Conservation (phyloP, 305 asterid species). For the Fraxinus floribunda region DNA sequence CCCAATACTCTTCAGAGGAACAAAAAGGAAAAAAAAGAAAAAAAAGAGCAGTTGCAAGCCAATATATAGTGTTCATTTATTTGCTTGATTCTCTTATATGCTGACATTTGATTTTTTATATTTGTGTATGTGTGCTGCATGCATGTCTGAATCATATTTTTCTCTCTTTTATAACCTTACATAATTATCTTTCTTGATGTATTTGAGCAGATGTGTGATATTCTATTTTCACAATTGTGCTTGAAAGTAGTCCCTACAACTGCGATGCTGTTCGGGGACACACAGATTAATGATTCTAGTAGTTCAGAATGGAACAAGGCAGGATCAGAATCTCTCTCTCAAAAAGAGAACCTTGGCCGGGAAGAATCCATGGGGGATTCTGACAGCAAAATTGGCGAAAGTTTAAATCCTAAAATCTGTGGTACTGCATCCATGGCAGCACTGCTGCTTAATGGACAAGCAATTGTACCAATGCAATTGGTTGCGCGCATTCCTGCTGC, state of each 20-base stretch:
- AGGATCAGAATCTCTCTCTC: conserved; percentile 44
- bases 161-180: conserved; percentile 15
- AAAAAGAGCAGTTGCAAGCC: conserved; percentile 7
- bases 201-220: conserved; percentile 86
- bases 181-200: conserved; percentile 28
- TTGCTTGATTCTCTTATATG: not conserved
- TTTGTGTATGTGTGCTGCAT: not conserved
- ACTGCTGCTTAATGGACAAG: conserved; percentile 85
- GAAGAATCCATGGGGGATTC: conserved; percentile 55
- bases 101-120: not conserved
- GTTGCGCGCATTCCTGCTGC: conserved; percentile 98
- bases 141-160: not conserved
- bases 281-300: conserved; percentile 49
- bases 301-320: conserved; percentile 50
- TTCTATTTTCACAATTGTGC: conserved; percentile 89
- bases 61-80: not conserved
- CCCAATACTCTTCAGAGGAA: not conserved
- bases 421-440: conserved; percentile 95
- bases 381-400: conserved; percentile 44
- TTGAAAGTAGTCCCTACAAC: conserved; percentile 64
- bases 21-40: not conserved
- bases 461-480: conserved; percentile 97
- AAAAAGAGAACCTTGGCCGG: conserved; percentile 33
- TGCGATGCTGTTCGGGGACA: conserved; percentile 49
- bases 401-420: conserved; percentile 38